A percentile compares a stretch with the other conserved stretches of the same genome.
Conservation (phyloP, 768 basidiomycete genomes). For the Serpula lacrymans region DNA sequence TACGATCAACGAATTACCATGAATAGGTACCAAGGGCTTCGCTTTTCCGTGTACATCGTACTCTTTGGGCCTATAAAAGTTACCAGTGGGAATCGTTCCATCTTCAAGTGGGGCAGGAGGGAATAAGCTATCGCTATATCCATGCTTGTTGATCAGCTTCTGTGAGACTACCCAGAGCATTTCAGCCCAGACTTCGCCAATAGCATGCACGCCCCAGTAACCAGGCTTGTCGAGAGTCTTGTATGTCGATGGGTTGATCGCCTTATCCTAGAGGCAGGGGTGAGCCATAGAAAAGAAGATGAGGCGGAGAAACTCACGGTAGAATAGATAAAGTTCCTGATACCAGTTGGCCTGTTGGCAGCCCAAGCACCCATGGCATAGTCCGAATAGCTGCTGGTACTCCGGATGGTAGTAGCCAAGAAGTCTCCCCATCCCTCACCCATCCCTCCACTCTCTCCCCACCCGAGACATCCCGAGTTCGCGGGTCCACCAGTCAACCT, state of each 20-base stretch:
- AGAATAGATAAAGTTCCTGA: slow-evolving; percentile 88
- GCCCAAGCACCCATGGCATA: slow-evolving; percentile 97
- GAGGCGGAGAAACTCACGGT: slow-evolving; percentile 33
- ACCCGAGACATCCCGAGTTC: slow-evolving; percentile 91
- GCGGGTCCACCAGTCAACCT: slow-evolving; percentile 92
- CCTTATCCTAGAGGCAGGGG: slow-evolving; percentile 40
- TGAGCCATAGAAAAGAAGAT: background rate
- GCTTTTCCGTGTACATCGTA: slow-evolving; percentile 36
- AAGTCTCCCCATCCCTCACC: slow-evolving; percentile 98
- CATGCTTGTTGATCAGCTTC: slow-evolving; percentile 75
- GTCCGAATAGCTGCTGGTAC: slow-evolving; percentile 66
- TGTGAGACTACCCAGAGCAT: slow-evolving; percentile 81
- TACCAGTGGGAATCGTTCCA: slow-evolving; percentile 61
- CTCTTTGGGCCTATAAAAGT: slow-evolving; percentile 63
- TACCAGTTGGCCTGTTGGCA: slow-evolving; percentile 69
- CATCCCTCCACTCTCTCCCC: slow-evolving; percentile 97
- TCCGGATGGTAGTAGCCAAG: slow-evolving; percentile 84
- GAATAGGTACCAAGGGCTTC: slow-evolving; percentile 74
- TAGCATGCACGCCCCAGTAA: slow-evolving; percentile 91
- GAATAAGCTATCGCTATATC: slow-evolving; percentile 75
- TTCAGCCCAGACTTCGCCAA: slow-evolving; percentile 96
- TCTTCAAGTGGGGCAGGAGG: slow-evolving; percentile 68
- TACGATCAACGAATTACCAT: slow-evolving; percentile 83
- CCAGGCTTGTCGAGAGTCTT: slow-evolving; percentile 92
- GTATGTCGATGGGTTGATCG: slow-evolving; percentile 87